Conservation (phyloP, 2,329 filamentous ascomycete genomes). For the Lachnellula hyalina region DNA sequence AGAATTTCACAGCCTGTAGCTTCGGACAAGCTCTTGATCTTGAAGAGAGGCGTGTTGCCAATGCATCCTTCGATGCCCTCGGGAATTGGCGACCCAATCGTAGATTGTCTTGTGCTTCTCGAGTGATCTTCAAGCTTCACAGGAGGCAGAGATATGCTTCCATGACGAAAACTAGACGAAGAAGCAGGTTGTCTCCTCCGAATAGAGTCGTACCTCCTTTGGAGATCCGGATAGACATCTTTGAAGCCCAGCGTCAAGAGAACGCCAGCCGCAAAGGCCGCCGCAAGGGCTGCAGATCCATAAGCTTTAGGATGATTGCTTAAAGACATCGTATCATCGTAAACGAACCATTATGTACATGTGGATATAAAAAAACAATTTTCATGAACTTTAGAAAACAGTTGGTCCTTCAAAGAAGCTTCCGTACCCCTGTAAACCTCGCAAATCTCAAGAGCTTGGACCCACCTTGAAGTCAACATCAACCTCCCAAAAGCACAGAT, state of each 20-base stretch:
- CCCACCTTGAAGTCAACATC: constrained; percentile 23
- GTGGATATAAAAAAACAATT: neutral
- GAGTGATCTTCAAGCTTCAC: constrained; percentile 54
- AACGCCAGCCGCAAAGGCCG: constrained; percentile 73
- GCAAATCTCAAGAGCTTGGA: constrained; percentile 37
- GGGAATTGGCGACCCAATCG: constrained; percentile 42
- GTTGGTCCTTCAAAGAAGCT: constrained; percentile 8
- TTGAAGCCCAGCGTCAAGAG: constrained; percentile 72
- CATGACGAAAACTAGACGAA: constrained; percentile 21
- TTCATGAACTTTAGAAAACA: constrained; percentile 1
- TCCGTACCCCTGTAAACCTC: constrained; percentile 25
- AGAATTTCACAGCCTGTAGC: constrained; percentile 86
- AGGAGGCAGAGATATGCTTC: constrained; percentile 32
- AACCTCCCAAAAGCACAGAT: constrained; percentile 3
- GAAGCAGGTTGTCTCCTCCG: constrained; percentile 28
- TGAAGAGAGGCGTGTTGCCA: constrained; percentile 85
- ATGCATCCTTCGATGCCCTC: constrained; percentile 88
- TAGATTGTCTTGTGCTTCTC: constrained; percentile 30
- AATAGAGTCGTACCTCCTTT: constrained; percentile 52
- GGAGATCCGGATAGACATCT: constrained; percentile 71
- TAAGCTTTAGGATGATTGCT: constrained; percentile 58
- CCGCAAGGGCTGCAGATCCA: constrained; percentile 58
- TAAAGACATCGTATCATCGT: constrained; percentile 46
- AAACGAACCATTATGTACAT: constrained; percentile 7
- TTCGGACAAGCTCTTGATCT: constrained; percentile 77